A percentile compares a stretch with the other conserved stretches of the same genome.
phyloP scores from a whole-genome alignment of 495 filamentous ascomycete genomes.

The Talaromyces wortmannii region DNA sequence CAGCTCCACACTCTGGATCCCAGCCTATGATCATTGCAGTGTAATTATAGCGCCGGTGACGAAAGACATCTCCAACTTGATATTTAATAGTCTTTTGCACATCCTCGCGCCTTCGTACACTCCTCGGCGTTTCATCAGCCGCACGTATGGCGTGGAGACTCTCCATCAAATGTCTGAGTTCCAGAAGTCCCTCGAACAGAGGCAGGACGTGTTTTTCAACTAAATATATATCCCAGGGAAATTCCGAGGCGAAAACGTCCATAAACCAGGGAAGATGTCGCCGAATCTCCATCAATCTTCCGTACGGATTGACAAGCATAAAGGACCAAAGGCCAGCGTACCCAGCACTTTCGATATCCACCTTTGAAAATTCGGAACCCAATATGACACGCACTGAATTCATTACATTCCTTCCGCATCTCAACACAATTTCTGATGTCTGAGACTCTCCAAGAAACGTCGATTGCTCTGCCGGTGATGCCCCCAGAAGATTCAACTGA shows the following conservation, averaged over 20 bases:
- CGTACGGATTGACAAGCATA: slow-evolving; percentile 48
- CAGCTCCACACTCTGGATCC: slow-evolving; percentile 54
- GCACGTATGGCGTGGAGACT: slow-evolving; percentile 52
- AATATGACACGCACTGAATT: slow-evolving; percentile 42
- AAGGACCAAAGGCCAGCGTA: slow-evolving; percentile 78
- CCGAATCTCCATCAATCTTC: slow-evolving; percentile 44
- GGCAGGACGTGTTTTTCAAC: slow-evolving; percentile 60
- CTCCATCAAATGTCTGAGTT: slow-evolving; percentile 39
- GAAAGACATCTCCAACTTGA: slow-evolving; percentile 77
- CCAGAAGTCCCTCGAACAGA: slow-evolving; percentile 35
- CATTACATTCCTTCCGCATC: slow-evolving; percentile 76
- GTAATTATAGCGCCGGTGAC: slow-evolving; percentile 75
- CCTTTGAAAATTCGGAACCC: slow-evolving; percentile 7
- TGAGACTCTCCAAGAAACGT: slow-evolving; percentile 52
- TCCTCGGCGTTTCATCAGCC: slow-evolving; percentile 54
- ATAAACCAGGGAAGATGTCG: slow-evolving; percentile 62
- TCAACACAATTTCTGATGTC: slow-evolving; percentile 60
- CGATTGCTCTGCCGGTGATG: slow-evolving; percentile 41
- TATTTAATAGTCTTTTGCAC: slow-evolving; percentile 47
- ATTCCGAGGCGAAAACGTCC: slow-evolving; percentile 57
- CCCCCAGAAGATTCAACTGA: slow-evolving; percentile 58
- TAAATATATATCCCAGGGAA: slow-evolving; percentile 55
- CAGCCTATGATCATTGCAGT: slow-evolving; percentile 80
- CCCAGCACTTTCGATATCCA: slow-evolving; percentile 56
- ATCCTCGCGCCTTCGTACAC: slow-evolving; percentile 35